Base-by-base conservation (phyloP, 768 basidiomycete species). In the Naematelia encephala region DNA sequence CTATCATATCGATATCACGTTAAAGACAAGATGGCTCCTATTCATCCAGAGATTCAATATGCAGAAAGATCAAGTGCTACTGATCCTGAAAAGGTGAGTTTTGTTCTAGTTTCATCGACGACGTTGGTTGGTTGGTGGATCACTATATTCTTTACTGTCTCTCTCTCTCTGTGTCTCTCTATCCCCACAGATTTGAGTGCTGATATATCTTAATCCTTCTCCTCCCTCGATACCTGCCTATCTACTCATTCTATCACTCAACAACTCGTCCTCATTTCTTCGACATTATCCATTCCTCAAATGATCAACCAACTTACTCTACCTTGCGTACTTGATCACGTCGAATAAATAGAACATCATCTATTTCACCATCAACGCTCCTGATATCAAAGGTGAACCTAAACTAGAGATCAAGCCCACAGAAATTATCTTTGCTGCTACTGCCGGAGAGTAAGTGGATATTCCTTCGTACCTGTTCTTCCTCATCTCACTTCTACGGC, bases 11-110 rank as follows among this genome's bases (percentile, higher is more conserved):
- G 13, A 4, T 42, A 34, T 4, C 12, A 14, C 10, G 16, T 25
- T 19, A 28, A 14, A 52, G 29, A 42, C 57, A 68, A 59, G 60
- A 75, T 73, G 72, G 63, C 57, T 5, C 30, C 61, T 63, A 59
- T 67, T 16, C 90, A 91, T 78, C 93, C 93, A 34, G 91, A 96
- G 79, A 81, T 94, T 30, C 82, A 92, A 1, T 98, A 93, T 91
- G 93, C 94, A 47, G 93, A 98, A 79, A 85, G 94, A 68, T 90
- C 87, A 81, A 88, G 85, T 42, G 82, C 78, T 14, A 69, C 80
- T 11, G 83, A 80, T 13, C 81, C 84, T 28, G 82, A 81, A 48
- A 92, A 92, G 82, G 92, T 89, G 47, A 43, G 76, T 64, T 28
- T 49, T 66, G 63, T 29, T 54, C 34, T 13, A n/a, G n/a, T n/a